Base-by-base conservation (phyloP, 257 asterid species). In the Solanum sejunctum region DNA sequence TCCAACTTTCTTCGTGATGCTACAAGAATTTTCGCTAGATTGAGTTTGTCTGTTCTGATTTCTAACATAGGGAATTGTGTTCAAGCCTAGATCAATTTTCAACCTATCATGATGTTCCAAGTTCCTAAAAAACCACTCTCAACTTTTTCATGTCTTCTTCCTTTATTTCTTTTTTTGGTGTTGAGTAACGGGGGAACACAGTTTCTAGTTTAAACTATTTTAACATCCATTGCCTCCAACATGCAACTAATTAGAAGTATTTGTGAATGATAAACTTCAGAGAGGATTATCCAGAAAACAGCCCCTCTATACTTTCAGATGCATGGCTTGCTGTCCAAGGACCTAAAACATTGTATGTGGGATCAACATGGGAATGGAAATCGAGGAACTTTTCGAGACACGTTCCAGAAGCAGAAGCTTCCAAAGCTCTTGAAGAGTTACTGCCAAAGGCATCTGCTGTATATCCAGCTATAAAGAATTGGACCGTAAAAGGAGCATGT, bases 331-430 rank as follows among this genome's bases (percentile, higher is more conserved):
- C 99, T 11, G 90, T 94, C 23, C 96, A 89, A 20, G 97, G 97
- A 57, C 91, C 93, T 66, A 92, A 91, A 58, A 69, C 75, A 21
- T 85, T 97, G 71, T 93, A 92, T 82, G 66, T 95, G 86, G 98
- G 99, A 51, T 95, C 99, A 43, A 94, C 99, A 3, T 97, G 99
- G 98, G 98, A 94, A 52, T 97, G 99, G 99, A 92, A 88, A 45
- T 95, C 98, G 8, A 89, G 72, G 84, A 93, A 93, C 86, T 87
- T 88, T 90, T 93, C 92, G 1, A 91, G 96, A 81, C 61, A 87
- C 10, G 98, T 95, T 63, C 72, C 93, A 3, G 26, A 28, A 4
- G 94, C 83, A 23, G 98, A 97, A 92, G 93, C 94, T 84, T 87
- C 92, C 45, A 81, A 87, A 61, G 96, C 97, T 55, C 80, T 89